A percentile compares a stretch with the other conserved stretches of the same genome.
phyloP scores from a whole-genome alignment of 2,329 filamentous ascomycete genomes.

The Chrysoporthe cubensis region DNA sequence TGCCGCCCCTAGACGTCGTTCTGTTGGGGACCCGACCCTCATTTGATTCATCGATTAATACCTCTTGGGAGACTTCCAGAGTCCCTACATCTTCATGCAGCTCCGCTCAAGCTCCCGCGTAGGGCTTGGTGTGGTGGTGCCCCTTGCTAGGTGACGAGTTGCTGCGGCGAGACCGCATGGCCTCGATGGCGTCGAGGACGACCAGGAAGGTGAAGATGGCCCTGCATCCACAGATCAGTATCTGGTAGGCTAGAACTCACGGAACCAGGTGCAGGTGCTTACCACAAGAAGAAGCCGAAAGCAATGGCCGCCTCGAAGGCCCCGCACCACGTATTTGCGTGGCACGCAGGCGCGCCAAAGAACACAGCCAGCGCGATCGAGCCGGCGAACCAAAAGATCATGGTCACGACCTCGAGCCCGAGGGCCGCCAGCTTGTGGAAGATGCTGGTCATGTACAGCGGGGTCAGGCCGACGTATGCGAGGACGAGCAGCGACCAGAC shows the following conservation, averaged over 20 bases:
- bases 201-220: constrained; percentile 52
- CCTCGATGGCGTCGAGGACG: constrained; percentile 50
- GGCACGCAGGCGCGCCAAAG: constrained; percentile 61
- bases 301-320: constrained; percentile 66
- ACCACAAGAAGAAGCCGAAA: constrained; percentile 69
- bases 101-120: constrained; percentile 28
- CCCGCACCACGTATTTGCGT: constrained; percentile 57
- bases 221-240: constrained; percentile 37
- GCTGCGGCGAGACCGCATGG: constrained; percentile 47
- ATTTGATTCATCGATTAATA: not conserved
- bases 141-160: constrained; percentile 29
- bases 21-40: too few relatives aligned
- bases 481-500: constrained; percentile 78
- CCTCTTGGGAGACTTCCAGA: not conserved
- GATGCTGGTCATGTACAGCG: constrained; percentile 61
- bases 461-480: constrained; percentile 70
- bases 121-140: constrained; percentile 31
- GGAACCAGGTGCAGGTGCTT: constrained; percentile 28
- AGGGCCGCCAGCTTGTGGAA: constrained; percentile 70
- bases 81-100: too few relatives aligned
- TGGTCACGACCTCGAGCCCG: constrained; percentile 70
- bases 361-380: constrained; percentile 76
- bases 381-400: constrained; percentile 89
- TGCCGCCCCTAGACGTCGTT: too few relatives aligned
- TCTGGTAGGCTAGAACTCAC: not conserved